Evolutionary conservation across 2,329 filamentous ascomycete species (phyloP).

Genomic region (Ascocoryne sarcoides): DNA sequence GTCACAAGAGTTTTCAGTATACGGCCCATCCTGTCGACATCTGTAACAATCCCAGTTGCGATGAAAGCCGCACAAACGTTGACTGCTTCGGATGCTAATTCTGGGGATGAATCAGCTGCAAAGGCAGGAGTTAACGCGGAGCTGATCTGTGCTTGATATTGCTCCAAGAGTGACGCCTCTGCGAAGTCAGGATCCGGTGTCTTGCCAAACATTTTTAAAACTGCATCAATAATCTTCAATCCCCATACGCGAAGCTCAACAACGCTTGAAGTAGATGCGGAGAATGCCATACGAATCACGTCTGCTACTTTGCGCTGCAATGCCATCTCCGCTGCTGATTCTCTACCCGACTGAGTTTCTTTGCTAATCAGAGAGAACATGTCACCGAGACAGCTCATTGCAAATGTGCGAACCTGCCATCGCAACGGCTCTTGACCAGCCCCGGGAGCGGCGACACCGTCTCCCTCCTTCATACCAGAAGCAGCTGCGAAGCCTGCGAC

Average conservation of each 20-base stretch:
- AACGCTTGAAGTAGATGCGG: constrained; percentile 88
- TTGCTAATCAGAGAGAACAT: constrained; percentile 72
- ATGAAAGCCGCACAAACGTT: constrained; percentile 98
- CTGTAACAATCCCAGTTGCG: constrained; percentile 91
- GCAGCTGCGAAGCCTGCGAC: constrained; percentile 89
- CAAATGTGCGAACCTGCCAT: constrained; percentile 94
- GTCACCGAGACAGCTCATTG: constrained; percentile 79
- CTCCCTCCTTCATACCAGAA: constrained; percentile 48
- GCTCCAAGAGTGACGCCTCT: constrained; percentile 92
- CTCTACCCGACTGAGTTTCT: constrained; percentile 67
- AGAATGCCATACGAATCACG: constrained; percentile 94
- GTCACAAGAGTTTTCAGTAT: constrained; percentile 90
- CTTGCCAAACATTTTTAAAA: constrained; percentile 92
- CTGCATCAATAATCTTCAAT: constrained; percentile 84
- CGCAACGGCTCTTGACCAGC: constrained; percentile 78
- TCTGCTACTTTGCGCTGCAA: constrained; percentile 81
- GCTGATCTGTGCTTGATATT: constrained; percentile 97
- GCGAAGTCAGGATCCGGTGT: constrained; percentile 93
- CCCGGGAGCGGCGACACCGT: constrained; percentile 40
- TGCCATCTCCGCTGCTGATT: constrained; percentile 67
- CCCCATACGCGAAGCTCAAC: constrained; percentile 85
- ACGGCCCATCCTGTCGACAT: constrained; percentile 96
- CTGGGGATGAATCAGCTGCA: constrained; percentile 88
- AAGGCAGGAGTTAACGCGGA: constrained; percentile 95
- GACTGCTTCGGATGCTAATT: constrained; percentile 89